Evolutionary conservation across 192 early-diverging fungal genomes (phyloP).

Genomic region (Cladochytrium replicatum): DNA sequence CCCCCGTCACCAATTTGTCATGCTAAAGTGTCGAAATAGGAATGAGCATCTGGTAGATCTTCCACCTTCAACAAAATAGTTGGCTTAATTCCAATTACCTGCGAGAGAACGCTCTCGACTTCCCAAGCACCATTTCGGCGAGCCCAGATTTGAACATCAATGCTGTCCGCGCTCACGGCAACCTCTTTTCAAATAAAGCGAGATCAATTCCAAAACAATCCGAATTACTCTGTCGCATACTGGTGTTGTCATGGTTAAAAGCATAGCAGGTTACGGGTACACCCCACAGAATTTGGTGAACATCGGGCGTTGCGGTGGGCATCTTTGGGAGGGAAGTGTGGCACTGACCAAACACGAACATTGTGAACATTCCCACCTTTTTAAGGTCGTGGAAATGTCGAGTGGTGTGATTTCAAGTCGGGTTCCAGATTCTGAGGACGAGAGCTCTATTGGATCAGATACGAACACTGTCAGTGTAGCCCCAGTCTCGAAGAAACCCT

Average conservation of each 20-base stretch:
- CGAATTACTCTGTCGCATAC: constrained; percentile 47
- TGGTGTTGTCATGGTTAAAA: constrained; percentile 81
- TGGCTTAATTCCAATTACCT: constrained; percentile 35
- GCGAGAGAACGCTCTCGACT: constrained; percentile 56
- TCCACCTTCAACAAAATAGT: not conserved
- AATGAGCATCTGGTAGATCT: not conserved
- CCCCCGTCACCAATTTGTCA: constrained; percentile 86
- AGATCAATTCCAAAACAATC: not conserved
- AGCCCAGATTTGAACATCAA: constrained; percentile 77
- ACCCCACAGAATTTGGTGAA: constrained; percentile 52
- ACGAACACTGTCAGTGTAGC: no score
- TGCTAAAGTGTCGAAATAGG: constrained; percentile 52
- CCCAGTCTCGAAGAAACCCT: no score
- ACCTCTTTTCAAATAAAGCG: constrained; percentile 47
- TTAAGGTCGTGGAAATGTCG: no score
- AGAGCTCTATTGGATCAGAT: no score
- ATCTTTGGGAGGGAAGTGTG: no score
- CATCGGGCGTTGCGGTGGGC: constrained; percentile 37
- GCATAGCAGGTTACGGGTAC: constrained; percentile 82
- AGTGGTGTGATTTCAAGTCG: no score
- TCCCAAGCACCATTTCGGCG: constrained; percentile 46
- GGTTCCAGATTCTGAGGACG: no score
- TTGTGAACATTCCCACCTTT: no score
- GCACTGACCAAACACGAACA: no score
- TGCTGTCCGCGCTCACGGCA: constrained; percentile 83